phyloP scores from a whole-genome alignment of 257 asterid species.

The Solanum peruvianum region DNA sequence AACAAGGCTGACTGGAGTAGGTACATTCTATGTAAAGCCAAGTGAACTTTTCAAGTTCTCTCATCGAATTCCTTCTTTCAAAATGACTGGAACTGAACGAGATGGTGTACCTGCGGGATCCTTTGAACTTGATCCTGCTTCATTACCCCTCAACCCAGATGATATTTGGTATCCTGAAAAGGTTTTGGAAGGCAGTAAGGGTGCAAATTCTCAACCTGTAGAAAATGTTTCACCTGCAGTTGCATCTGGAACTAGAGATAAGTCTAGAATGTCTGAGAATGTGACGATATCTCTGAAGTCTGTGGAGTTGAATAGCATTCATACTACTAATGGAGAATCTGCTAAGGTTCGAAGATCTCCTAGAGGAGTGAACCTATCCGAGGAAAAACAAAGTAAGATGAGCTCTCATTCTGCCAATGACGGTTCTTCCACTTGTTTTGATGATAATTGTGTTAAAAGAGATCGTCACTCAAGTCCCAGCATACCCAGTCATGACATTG shows the following conservation, averaged over 20 bases:
- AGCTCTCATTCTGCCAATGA: background rate
- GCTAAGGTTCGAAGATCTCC: conserved; percentile 12
- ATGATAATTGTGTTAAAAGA: background rate
- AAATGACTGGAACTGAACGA: conserved; percentile 50
- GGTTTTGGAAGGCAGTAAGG: background rate
- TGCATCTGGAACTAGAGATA: background rate
- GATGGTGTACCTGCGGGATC: conserved; percentile 64
- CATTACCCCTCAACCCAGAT: conserved; percentile 43
- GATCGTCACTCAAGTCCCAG: background rate
- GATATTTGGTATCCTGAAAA: conserved; percentile 34
- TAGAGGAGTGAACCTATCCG: conserved; percentile 5
- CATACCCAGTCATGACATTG: background rate
- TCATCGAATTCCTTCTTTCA: conserved; percentile 39
- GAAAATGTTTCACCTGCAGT: background rate
- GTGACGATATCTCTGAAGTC: background rate
- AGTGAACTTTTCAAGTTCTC: conserved; percentile 48
- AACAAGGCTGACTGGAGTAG: conserved; percentile 7
- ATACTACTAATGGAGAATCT: conserved; percentile 1
- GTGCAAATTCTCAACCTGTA: conserved; percentile 3
- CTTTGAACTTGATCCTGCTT: conserved; percentile 82
- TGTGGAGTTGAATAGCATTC: conserved; percentile 5
- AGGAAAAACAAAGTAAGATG: background rate
- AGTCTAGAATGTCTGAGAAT: background rate
- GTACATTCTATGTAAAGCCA: conserved; percentile 20
- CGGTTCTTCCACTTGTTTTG: background rate